A percentile compares a stretch with the other conserved stretches of the same genome.
Conservation (phyloP, 805 yeast genomes). For the Lipomyces sp. region DNA sequence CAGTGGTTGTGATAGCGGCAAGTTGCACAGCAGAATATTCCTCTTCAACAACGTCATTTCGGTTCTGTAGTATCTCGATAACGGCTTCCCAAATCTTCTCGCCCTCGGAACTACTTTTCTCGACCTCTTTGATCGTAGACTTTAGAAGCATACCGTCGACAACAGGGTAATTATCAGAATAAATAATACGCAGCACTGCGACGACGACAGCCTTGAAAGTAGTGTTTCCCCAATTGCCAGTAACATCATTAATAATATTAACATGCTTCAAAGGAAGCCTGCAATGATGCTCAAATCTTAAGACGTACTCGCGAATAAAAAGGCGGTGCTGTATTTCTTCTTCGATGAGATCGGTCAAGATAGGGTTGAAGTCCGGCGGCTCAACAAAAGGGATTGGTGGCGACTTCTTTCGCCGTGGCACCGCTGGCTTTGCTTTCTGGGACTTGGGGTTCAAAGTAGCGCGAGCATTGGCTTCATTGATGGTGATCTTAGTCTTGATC, state of each 20-base stretch:
- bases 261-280: conserved; percentile 38
- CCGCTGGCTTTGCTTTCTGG: conserved; percentile 17
- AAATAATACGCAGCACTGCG: conserved; percentile 35
- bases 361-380: conserved; percentile 34
- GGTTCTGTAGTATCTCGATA: conserved; percentile 23
- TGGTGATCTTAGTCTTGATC: not conserved
- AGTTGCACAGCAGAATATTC: not conserved
- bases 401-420: conserved; percentile 9
- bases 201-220: conserved; percentile 38
- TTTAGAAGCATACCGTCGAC: conserved; percentile 28
- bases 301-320: conserved; percentile 39
- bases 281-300: conserved; percentile 41
- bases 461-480: not conserved
- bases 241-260: conserved; percentile 38
- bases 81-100: conserved; percentile 37
- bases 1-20: too few relatives aligned
- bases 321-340: conserved; percentile 37
- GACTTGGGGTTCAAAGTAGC: not conserved
- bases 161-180: conserved; percentile 36
- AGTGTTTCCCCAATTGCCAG: conserved; percentile 39
- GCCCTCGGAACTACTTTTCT: conserved; percentile 36
- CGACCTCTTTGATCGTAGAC: conserved; percentile 35
- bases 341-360: conserved; percentile 31
- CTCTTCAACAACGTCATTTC: not conserved
- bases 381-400: conserved; percentile 23